These are phyloP conservation scores for Chlorella variabilis DNA, from an alignment of 163 green algal species.

Conservation along the genomic window DNA sequence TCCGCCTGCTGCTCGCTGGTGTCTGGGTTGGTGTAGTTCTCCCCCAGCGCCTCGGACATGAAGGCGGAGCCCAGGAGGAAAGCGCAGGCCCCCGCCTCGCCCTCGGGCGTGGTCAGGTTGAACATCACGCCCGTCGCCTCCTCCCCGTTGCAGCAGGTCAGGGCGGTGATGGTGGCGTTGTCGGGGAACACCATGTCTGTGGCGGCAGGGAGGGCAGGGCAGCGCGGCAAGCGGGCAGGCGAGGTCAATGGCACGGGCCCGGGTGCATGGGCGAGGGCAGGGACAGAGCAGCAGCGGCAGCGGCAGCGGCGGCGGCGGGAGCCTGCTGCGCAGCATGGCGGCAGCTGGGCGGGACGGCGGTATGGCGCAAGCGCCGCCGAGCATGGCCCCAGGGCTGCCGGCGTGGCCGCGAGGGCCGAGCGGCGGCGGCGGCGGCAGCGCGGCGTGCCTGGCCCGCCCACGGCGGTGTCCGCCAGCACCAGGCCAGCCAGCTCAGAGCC, in stretches of 20 bases:
- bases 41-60: background rate
- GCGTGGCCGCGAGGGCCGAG: too few relatives aligned
- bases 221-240: background rate
- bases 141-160: background rate
- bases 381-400: too few relatives aligned
- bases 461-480: background rate
- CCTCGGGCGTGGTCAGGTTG: background rate
- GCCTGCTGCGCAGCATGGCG: too few relatives aligned
- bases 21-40: background rate
- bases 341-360: too few relatives aligned
- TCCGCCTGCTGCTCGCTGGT: background rate
- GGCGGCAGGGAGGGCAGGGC: background rate
- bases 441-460: background rate
- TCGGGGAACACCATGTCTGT: background rate
- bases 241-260: too few relatives aligned
- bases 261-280: too few relatives aligned
- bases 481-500: background rate
- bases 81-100: background rate
- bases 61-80: background rate
- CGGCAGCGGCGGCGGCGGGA: too few relatives aligned
- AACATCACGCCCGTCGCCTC: background rate
- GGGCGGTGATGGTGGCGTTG: background rate
- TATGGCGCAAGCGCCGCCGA: too few relatives aligned
- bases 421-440: too few relatives aligned
- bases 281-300: too few relatives aligned